Conservation (phyloP, 768 basidiomycete genomes). For the Collybia nuda region DNA sequence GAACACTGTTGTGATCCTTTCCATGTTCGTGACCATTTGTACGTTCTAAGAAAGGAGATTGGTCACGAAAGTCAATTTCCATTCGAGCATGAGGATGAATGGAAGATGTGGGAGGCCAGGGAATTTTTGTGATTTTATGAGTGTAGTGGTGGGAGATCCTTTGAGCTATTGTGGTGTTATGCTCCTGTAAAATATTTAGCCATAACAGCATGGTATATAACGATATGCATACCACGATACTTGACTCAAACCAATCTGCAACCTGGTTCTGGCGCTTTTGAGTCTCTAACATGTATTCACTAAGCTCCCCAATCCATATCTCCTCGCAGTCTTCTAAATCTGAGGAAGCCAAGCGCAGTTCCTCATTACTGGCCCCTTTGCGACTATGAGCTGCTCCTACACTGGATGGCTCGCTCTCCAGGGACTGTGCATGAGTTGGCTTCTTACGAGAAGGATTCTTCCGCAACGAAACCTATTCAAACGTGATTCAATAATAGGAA, state of each 20-base stretch:
- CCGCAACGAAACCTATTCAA: conserved; percentile 37
- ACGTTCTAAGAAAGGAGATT: conserved; percentile 15
- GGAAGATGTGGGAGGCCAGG: conserved; percentile 33
- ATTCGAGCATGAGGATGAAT: conserved; percentile 19
- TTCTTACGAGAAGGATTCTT: conserved; percentile 40
- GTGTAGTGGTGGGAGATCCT: conserved; percentile 61
- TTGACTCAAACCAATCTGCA: conserved; percentile 71
- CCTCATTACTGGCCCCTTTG: conserved; percentile 33
- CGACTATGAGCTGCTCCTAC: conserved; percentile 23
- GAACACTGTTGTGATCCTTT: conserved; percentile 23
- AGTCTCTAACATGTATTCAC: conserved; percentile 69
- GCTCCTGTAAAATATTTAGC: conserved; percentile 48
- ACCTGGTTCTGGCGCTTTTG: conserved; percentile 73
- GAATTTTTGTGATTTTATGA: conserved; percentile 45
- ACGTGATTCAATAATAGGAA: not conserved
- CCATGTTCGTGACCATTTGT: conserved; percentile 31
- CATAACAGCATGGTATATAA: conserved; percentile 1
- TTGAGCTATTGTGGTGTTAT: conserved; percentile 63
- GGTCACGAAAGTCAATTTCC: conserved; percentile 27
- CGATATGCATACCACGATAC: conserved; percentile 50
- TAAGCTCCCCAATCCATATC: conserved; percentile 70
- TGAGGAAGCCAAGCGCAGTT: conserved; percentile 58
- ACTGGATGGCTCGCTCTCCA: conserved; percentile 22
- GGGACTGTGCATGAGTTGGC: conserved; percentile 26
- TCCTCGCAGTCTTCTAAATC: conserved; percentile 83